Base-by-base conservation (phyloP, 352 stramenopile genomes). In the Halophytophthora batemanensis region DNA sequence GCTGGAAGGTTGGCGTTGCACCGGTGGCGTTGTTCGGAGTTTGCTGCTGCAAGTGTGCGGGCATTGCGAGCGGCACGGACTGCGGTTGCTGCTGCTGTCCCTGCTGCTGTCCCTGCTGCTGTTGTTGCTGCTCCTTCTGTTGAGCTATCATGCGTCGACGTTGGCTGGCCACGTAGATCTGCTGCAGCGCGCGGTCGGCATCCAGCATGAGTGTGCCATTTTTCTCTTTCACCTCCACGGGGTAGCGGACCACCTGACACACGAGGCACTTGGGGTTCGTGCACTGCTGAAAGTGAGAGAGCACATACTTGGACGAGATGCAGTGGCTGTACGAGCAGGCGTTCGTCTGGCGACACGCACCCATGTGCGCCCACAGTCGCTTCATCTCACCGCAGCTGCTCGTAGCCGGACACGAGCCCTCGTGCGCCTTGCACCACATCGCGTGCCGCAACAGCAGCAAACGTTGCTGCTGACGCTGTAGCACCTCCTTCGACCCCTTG, bases 201-300 rank as follows among this genome's bases (percentile, higher is more conserved):
- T 93, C 82, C 22, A 92, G 70, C 67, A 96, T 92, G 18, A 96
- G 47, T n/a, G 68, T 63, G 2, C 84, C 86, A 57, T 86, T 89
- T 56, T 92, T 93, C 62, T 96, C 87, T 52, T 96, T 96, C 44
- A 91, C 83, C 73, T 99, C 93, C 28, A 99, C 98, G 2, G 96
- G 96, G 64, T 98, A 98, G n/a, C 96, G 78, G 17, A 99, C 94
- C 15, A 98, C 92, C 28, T 97, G 92, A 64, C 97, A 99, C 2
- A 99, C 96, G 6, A 96, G 81, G 74, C 97, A 99, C 47, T 96
- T 89, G n/a, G 87, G 62, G 59, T 99, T 97, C 42, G 97, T 96
- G 62, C 97, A 99, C 38, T 98, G 90, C 71, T 99, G 96, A 57
- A 99, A 99, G 69, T 99, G 97, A 50, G 93, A 98, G 18, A 99